Evolutionary conservation across 108 stramenopile genomes (phyloP).

Genomic region (Skeletonema tropicum): DNA sequence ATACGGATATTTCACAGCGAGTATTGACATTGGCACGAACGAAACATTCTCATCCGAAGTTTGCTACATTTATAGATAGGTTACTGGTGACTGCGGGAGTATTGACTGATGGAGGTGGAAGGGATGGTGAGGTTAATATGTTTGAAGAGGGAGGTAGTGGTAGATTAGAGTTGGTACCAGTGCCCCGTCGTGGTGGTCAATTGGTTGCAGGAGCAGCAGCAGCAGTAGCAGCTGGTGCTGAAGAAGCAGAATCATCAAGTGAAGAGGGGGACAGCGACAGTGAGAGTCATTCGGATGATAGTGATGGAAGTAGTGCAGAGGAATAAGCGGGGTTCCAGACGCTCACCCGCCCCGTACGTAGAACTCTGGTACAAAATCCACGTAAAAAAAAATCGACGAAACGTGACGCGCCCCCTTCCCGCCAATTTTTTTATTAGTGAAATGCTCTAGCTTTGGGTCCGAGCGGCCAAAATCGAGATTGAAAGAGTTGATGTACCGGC

Average conservation of each 20-base stretch:
- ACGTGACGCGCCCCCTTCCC: too few species aligned
- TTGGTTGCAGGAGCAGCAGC: not conserved
- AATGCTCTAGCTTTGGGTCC: too few species aligned
- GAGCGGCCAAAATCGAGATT: too few species aligned
- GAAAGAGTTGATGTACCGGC: too few species aligned
- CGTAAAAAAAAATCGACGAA: too few species aligned
- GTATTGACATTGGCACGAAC: constrained; percentile 35
- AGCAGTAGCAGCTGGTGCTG: not conserved
- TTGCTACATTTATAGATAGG: constrained; percentile 70
- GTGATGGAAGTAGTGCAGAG: not conserved
- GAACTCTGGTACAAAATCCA: too few species aligned
- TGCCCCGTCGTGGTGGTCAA: constrained; percentile 20
- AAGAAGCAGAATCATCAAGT: not conserved
- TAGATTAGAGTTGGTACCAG: constrained; percentile 17
- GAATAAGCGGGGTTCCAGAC: too few species aligned
- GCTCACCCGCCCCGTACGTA: too few species aligned
- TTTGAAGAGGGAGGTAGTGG: constrained; percentile 6
- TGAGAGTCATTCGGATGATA: not conserved
- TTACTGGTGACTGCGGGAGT: constrained; percentile 69
- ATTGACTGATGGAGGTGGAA: constrained; percentile 32
- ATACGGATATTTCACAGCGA: constrained; percentile 33
- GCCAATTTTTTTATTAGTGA: too few species aligned
- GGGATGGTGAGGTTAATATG: not conserved
- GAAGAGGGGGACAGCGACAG: not conserved
- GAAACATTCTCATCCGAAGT: constrained; percentile 57